A percentile compares a stretch with the other conserved stretches of the same genome.
phyloP scores from a whole-genome alignment of 306 rosid species.

The Astragalus membranaceus region DNA sequence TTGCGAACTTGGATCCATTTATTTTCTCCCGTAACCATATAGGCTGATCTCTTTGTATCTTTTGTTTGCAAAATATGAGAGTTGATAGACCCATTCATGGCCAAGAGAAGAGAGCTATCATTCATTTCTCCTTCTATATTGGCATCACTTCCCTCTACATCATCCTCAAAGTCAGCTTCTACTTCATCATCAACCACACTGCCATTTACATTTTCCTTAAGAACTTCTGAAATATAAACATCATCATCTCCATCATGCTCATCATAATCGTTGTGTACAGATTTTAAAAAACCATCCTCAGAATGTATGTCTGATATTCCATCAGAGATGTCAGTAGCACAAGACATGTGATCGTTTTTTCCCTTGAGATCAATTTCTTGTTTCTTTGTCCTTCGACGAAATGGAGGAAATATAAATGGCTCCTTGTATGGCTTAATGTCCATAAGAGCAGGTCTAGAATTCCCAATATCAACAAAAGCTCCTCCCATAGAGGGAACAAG shows the following conservation, averaged over 20 bases:
- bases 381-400: conserved; percentile 49
- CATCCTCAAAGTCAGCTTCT: conserved; percentile 65
- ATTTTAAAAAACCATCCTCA: conserved; percentile 38
- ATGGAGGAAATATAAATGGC: conserved; percentile 93
- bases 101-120: conserved; percentile 25
- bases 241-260: conserved; percentile 74
- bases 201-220: conserved; percentile 47
- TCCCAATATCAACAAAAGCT: conserved; percentile 87
- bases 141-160: conserved; percentile 50
- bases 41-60: conserved; percentile 37
- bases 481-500: conserved; percentile 97
- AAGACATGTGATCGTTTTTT: conserved; percentile 30
- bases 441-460: conserved; percentile 76
- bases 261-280: conserved; percentile 45
- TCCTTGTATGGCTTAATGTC: conserved; percentile 70
- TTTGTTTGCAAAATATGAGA: conserved; percentile 40
- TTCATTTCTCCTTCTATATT: conserved; percentile 41
- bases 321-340: conserved; percentile 28
- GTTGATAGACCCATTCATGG: conserved; percentile 42
- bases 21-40: conserved; percentile 29
- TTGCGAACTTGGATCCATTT: conserved; percentile 77
- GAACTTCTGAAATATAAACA: conserved; percentile 59
- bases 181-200: conserved; percentile 50
- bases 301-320: conserved; percentile 36
- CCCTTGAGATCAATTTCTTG: conserved; percentile 28